Evolutionary conservation across 1,139 yeast species (phyloP).

Genomic region (Zhuliangozyma parablackwelliae): DNA sequence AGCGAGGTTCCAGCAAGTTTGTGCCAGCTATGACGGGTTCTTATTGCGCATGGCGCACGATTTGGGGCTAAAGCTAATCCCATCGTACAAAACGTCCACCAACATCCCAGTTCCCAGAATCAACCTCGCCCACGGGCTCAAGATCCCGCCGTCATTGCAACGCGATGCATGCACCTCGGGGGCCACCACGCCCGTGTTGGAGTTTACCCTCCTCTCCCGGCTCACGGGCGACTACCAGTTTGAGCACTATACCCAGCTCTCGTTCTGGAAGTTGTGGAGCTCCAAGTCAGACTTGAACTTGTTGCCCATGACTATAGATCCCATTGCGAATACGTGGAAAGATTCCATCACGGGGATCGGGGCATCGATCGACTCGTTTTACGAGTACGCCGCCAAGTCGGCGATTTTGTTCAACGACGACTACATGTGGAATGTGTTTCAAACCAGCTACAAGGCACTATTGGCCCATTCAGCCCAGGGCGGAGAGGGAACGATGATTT

Average conservation of each 20-base stretch:
- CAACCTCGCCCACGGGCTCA: slow-evolving; percentile 53
- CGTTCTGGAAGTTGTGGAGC: slow-evolving; percentile 72
- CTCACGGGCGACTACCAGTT: slow-evolving; percentile 72
- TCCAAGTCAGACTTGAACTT: slow-evolving; percentile 58
- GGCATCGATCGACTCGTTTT: slow-evolving; percentile 90
- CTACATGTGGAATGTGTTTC: slow-evolving; percentile 57
- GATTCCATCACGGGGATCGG: slow-evolving; percentile 76
- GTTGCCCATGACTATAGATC: slow-evolving; percentile 75
- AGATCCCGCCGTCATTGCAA: slow-evolving; percentile 38
- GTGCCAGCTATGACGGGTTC: slow-evolving; percentile 59
- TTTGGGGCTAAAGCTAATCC: slow-evolving; percentile 61
- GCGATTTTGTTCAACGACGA: slow-evolving; percentile 70
- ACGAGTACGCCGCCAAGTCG: slow-evolving; percentile 81
- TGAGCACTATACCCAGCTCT: slow-evolving; percentile 55
- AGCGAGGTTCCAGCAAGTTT: slow-evolving; percentile 12
- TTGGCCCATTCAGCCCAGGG: slow-evolving; percentile 39
- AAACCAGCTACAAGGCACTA: slow-evolving; percentile 56
- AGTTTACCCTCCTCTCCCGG: slow-evolving; percentile 67
- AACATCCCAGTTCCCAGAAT: slow-evolving; percentile 73
- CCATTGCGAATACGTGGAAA: slow-evolving; percentile 51
- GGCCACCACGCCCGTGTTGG: slow-evolving; percentile 77
- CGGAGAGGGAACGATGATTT: slow-evolving; percentile 51
- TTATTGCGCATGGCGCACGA: slow-evolving; percentile 66
- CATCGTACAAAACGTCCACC: slow-evolving; percentile 59
- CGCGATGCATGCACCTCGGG: slow-evolving; percentile 83